phyloP scores from a whole-genome alignment of 495 filamentous ascomycete species.

The Hyaloscypha finlandica region DNA sequence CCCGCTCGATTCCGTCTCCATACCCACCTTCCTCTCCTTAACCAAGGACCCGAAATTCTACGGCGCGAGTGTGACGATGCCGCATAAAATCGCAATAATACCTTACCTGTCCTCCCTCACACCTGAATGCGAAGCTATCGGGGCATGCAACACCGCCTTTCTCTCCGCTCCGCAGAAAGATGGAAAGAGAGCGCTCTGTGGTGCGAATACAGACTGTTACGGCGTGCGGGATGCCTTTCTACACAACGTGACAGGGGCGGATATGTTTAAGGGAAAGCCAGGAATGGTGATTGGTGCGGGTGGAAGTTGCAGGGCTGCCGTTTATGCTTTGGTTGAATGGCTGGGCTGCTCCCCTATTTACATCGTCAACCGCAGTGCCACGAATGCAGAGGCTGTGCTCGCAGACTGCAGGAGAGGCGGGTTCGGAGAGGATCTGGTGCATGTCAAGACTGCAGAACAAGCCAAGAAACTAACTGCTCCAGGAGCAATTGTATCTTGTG shows the following conservation, averaged over 20 bases:
- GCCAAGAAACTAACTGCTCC: not conserved
- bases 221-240: slow-evolving; percentile 1
- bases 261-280: not conserved
- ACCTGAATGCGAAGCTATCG: not conserved
- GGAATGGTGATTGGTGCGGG: slow-evolving; percentile 3
- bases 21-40: not conserved
- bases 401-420: not conserved
- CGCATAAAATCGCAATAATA: slow-evolving; percentile 1
- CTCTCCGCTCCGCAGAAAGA: not conserved
- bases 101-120: not conserved
- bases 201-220: slow-evolving; percentile 5
- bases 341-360: not conserved
- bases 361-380: not conserved
- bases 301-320: not conserved
- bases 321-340: slow-evolving; percentile 1
- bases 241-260: not conserved
- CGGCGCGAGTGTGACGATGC: slow-evolving; percentile 1
- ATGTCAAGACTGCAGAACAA: slow-evolving; percentile 1
- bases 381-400: not conserved
- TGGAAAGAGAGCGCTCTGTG: not conserved
- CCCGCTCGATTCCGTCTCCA: not conserved
- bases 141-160: slow-evolving; percentile 3
- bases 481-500: slow-evolving; percentile 3
- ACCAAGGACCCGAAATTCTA: slow-evolving; percentile 4
- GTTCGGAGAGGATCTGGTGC: not conserved